Conservation (phyloP, 352 stramenopile genomes). For the Globisporangium viniferum region DNA sequence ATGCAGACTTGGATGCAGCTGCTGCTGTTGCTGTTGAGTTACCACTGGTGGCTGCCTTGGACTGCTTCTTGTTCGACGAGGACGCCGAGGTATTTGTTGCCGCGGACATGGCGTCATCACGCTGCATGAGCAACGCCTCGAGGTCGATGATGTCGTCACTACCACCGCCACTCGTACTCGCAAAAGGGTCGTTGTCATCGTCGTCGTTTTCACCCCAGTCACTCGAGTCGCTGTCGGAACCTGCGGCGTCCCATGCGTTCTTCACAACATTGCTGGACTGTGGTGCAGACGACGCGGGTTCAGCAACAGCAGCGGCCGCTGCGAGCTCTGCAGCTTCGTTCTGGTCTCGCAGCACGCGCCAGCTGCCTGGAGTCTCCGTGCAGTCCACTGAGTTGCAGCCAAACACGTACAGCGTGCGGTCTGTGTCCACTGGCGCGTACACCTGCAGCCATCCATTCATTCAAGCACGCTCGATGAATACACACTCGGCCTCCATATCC, state of each 20-base stretch:
- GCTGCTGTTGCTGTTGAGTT: neutral
- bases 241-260: slow-evolving; percentile 23
- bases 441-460: slow-evolving; percentile 32
- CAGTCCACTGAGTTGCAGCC: slow-evolving; percentile 81
- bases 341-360: slow-evolving; percentile 74
- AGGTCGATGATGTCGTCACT: slow-evolving; percentile 41
- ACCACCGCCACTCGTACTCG: slow-evolving; percentile 10
- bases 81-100: slow-evolving; percentile 14
- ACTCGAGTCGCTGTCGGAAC: slow-evolving; percentile 49
- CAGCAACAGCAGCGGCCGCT: neutral
- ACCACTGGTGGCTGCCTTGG: neutral
- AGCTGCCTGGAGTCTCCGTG: slow-evolving; percentile 56
- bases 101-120: slow-evolving; percentile 60
- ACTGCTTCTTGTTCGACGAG: slow-evolving; percentile 4
- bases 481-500: neutral
- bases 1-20: neutral
- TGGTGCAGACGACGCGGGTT: no score
- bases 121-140: slow-evolving; percentile 62
- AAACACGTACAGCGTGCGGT: slow-evolving; percentile 82
- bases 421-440: slow-evolving; percentile 68
- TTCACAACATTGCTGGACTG: slow-evolving; percentile 15
- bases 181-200: slow-evolving; percentile 21
- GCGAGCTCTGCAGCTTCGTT: slow-evolving; percentile 12
- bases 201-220: slow-evolving; percentile 73
- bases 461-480: neutral